A percentile compares a stretch with the other conserved stretches of the same genome.
phyloP scores from a whole-genome alignment of 2,329 filamentous ascomycete genomes.

The Aspergillus latus region DNA sequence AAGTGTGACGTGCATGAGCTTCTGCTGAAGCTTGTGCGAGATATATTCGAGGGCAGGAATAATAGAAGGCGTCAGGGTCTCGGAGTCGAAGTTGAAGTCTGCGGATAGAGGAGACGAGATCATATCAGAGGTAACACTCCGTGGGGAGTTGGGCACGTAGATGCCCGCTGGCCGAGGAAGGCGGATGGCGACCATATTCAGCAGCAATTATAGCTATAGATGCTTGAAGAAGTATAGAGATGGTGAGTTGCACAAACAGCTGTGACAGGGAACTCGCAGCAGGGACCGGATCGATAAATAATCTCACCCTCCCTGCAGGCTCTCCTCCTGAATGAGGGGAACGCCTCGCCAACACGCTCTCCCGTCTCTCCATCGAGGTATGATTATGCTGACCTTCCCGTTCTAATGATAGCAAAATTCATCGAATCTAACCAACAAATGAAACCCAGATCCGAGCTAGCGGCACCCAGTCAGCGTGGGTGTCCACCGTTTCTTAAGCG shows the following conservation, averaged over 20 bases:
- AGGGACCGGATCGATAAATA: neutral
- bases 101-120: conserved; percentile 44
- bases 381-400: conserved; percentile 6
- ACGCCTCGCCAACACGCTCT: neutral
- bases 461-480: conserved; percentile 8
- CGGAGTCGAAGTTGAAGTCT: conserved; percentile 39
- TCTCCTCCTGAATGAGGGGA: neutral
- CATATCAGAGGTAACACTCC: conserved; percentile 41
- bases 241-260: neutral
- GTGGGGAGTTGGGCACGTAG: conserved; percentile 36
- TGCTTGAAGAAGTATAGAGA: neutral
- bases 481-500: conserved; percentile 6
- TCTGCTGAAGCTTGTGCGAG: conserved; percentile 41
- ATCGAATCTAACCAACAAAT: conserved; percentile 5
- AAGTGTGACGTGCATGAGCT: conserved; percentile 41
- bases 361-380: neutral
- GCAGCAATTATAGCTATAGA: conserved; percentile 5
- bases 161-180: conserved; percentile 37
- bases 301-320: neutral
- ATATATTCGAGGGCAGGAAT: conserved; percentile 45
- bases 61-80: conserved; percentile 36
- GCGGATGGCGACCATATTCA: conserved; percentile 36
- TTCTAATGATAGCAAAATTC: conserved; percentile 21
- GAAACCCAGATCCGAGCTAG: neutral
- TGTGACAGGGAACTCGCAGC: neutral